Evolutionary conservation across 345 rosid genomes (phyloP), one percentile per base, ranked within the genome.

Genomic region (Boechera retrofracta): DNA sequence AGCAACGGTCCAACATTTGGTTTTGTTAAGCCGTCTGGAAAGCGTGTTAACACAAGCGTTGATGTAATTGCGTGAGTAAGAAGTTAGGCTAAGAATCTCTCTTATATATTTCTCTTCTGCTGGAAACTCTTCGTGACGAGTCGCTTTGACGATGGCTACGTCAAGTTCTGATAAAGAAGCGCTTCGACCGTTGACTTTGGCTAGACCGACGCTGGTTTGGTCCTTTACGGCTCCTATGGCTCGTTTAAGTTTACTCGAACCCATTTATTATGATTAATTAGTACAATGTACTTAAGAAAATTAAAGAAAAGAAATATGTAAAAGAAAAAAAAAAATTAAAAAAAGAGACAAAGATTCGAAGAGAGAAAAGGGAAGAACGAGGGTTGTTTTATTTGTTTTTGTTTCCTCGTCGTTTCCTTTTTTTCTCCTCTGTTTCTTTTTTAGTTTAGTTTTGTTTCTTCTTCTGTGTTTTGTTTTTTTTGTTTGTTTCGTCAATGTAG

Each of bases 171-270:
- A 80, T 7, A 85, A 42, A 1, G 89, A 86, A 75, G 85, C 74
- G 83, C 92, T 90, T 78, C 79, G 86, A 5, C 89, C 86, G 1
- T 89, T 84, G 10, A 90, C 96, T 83, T 87, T 94, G 29, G 98
- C 97, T 8, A 94, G 81, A 16, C 99, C 77, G 13, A 94, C 91
- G 89, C 95, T 94, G 8, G 97, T 92, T 67, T 83, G 88, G 84
- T 94, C 98, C 82, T 94, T 94, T 16, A 94, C 92, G 1, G 87
- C 93, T 56, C 97, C 97, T 41, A 94, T 67, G 58, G 95, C 98
- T 71, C 85, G 77, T 81, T 85, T 84, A 10, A 94, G 67, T 71
- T 75, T 90, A 83, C 98, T 83, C 10, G 93, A 86, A 67, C 87
- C 89, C 98, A 94, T 93, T 44, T 59, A 56, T 57, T 13, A 5